Base-by-base conservation (phyloP, 2,329 filamentous ascomycete genomes). In the Ophiostoma sp. region DNA sequence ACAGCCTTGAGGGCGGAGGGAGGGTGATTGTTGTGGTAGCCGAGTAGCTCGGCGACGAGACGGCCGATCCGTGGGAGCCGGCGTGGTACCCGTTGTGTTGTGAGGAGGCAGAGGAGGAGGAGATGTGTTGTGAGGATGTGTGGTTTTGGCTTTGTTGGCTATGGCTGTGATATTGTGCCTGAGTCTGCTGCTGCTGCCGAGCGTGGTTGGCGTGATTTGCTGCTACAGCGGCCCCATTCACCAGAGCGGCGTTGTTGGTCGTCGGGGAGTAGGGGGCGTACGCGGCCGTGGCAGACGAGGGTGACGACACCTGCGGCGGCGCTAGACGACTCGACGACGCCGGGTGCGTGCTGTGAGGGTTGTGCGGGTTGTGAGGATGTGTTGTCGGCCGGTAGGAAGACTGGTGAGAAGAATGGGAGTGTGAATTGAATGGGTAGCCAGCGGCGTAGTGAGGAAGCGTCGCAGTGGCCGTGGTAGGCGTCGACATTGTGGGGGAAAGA, bases 391-490 rank as follows among this genome's bases (percentile, higher is more conserved):
- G 42, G 42, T 48, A 48, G 15, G 42, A 48, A 19, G 42, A 66
- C 36, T 39, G 33, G 36, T 31, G 42, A 75, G 82, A 79, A 79
- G 83, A 81, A 75, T 84, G 79, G 3, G 73, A 80, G 75, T 84
- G 81, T 76, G 85, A 86, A 64, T 87, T 80, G 79, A 89, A 88
- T 79, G 89, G 86, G 79, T 91, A 91, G 84, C 90, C 90, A 79
- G 87, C 87, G 75, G 88, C 88, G 82, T 91, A 90, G 79, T 88
- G 89, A 80, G 90, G 90, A 80, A 93, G 86, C 77, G 90, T 92
- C 79, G 90, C 90, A 81, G 91, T 92, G 79, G 91, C 91, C 79
- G 91, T 92, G 75, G 92, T 93, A 78, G 93, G 92, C 78, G 92
- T 94, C 86, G 93, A 95, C 93, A 95, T 95, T 82, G 74, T 75